These are phyloP conservation scores for Vitis vinifera DNA, from an alignment of 164 flowering plant species.

Conservation along the genomic window DNA sequence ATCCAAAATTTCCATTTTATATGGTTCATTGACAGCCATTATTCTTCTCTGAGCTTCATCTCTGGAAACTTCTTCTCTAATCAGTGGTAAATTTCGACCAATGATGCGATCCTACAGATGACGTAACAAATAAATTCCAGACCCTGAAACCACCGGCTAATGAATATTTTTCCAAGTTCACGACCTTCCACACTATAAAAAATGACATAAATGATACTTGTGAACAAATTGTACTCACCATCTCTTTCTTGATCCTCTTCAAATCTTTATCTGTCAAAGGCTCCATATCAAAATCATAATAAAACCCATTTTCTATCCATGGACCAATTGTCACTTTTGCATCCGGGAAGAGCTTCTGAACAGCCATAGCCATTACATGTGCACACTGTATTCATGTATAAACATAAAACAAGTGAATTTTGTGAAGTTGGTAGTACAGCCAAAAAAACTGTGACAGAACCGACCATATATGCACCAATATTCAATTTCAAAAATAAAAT, in stretches of 20 bases:
- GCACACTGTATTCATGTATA: slow-evolving; percentile 68
- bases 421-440: too few relatives aligned
- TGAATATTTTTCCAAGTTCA: slow-evolving; percentile 36
- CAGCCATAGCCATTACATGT: slow-evolving; percentile 99
- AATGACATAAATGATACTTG: neutral
- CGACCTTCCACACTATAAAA: neutral
- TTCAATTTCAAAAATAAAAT: too few relatives aligned
- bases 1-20: slow-evolving; percentile 90
- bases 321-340: slow-evolving; percentile 98
- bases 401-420: neutral
- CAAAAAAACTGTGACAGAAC: too few relatives aligned
- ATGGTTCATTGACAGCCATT: slow-evolving; percentile 74
- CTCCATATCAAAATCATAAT: slow-evolving; percentile 95
- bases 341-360: slow-evolving; percentile 85
- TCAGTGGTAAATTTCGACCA: slow-evolving; percentile 73
- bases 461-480: too few relatives aligned
- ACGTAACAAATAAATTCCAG: slow-evolving; percentile 54
- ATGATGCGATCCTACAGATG: slow-evolving; percentile 95
- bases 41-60: slow-evolving; percentile 88
- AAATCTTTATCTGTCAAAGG: slow-evolving; percentile 86
- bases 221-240: slow-evolving; percentile 50
- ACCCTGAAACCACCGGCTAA: slow-evolving; percentile 50
- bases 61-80: slow-evolving; percentile 84
- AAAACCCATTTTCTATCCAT: slow-evolving; percentile 95
- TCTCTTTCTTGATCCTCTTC: slow-evolving; percentile 93